phyloP scores from a whole-genome alignment of 164 flowering plant species.

The Aristolochia contorta region DNA sequence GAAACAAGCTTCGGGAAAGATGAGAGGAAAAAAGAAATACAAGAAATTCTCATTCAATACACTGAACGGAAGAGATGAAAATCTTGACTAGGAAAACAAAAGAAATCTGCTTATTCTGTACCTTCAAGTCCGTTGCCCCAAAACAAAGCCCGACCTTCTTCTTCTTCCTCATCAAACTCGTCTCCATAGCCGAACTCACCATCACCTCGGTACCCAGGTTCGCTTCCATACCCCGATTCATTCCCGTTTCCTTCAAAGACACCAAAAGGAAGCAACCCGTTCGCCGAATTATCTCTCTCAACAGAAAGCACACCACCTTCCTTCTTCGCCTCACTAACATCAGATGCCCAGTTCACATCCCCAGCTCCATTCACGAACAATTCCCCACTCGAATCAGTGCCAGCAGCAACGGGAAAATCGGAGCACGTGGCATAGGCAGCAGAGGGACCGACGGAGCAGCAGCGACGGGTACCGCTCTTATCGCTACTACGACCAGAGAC shows the following conservation, averaged over 20 bases:
- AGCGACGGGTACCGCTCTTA: slow-evolving; percentile 53
- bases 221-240: slow-evolving; percentile 94
- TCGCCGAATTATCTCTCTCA: slow-evolving; percentile 40
- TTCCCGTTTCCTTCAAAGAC: slow-evolving; percentile 42
- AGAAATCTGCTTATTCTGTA: slow-evolving; percentile 5
- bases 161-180: slow-evolving; percentile 88
- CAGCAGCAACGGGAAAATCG: slow-evolving; percentile 59
- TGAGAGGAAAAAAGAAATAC: too few species aligned
- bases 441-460: slow-evolving; percentile 69
- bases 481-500: slow-evolving; percentile 87
- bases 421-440: slow-evolving; percentile 73
- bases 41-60: neutral
- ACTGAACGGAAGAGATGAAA: neutral
- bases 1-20: too few species aligned
- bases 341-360: slow-evolving; percentile 76
- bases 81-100: neutral
- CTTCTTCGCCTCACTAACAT: slow-evolving; percentile 58
- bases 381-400: slow-evolving; percentile 95
- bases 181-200: slow-evolving; percentile 85
- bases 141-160: slow-evolving; percentile 45
- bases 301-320: slow-evolving; percentile 31
- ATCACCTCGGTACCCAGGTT: slow-evolving; percentile 89
- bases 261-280: slow-evolving; percentile 20
- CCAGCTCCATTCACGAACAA: slow-evolving; percentile 50
- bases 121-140: slow-evolving; percentile 60